Conservation (phyloP, 352 stramenopile species). For the Globisporangium polare region DNA sequence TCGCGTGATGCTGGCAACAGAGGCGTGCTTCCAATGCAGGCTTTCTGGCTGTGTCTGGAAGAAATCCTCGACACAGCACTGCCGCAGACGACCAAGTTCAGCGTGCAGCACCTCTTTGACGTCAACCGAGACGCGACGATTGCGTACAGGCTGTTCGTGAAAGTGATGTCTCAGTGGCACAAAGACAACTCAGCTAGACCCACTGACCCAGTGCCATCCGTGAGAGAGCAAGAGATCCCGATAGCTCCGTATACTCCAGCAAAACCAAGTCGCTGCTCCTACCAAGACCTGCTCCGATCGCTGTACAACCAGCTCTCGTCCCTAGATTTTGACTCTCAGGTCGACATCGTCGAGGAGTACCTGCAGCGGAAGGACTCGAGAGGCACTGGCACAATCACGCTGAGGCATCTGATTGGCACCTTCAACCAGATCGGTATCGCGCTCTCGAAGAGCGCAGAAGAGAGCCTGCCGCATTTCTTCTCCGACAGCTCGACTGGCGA, state of each 20-base stretch:
- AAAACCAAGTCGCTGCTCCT: neutral
- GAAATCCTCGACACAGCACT: conserved; percentile 27
- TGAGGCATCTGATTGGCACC: conserved; percentile 33
- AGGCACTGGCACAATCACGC: conserved; percentile 27
- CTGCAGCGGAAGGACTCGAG: conserved; percentile 28
- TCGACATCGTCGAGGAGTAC: conserved; percentile 65
- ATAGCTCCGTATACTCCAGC: conserved; percentile 1
- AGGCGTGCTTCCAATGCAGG: conserved; percentile 25
- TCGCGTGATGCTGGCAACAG: conserved; percentile 22
- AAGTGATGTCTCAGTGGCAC: conserved; percentile 60
- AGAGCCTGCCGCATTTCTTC: conserved; percentile 34
- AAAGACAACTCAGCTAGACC: neutral
- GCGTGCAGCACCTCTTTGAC: conserved; percentile 68
- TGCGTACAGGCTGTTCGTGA: conserved; percentile 72
- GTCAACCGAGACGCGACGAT: conserved; percentile 51
- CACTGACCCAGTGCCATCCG: neutral
- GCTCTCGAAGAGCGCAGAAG: conserved; percentile 35
- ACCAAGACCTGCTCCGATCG: conserved; percentile 35
- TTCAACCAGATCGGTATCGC: conserved; percentile 55
- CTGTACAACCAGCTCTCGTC: conserved; percentile 68
- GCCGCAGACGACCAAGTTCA: conserved; percentile 24
- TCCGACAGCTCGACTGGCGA: neutral
- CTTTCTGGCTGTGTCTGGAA: conserved; percentile 33
- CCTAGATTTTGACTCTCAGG: conserved; percentile 61
- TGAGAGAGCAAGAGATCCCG: neutral